Evolutionary conservation across 257 asterid genomes (phyloP).

Genomic region (Capsicum pubescens): DNA sequence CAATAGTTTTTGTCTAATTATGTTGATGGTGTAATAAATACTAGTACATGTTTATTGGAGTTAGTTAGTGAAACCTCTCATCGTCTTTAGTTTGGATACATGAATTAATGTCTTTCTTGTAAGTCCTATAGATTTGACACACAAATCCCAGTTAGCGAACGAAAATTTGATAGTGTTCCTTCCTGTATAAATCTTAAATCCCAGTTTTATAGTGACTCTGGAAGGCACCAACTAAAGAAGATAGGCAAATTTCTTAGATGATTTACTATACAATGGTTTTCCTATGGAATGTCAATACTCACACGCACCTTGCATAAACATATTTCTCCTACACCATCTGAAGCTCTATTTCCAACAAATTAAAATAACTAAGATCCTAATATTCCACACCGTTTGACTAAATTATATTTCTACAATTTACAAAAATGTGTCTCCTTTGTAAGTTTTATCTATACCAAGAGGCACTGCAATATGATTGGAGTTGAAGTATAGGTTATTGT

Average conservation of each 20-base stretch:
- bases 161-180: not conserved
- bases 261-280: not conserved
- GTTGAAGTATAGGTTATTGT: not conserved
- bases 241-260: not conserved
- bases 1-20: not conserved
- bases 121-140: not conserved
- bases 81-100: not conserved
- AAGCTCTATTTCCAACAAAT: not conserved
- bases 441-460: not conserved
- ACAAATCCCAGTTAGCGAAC: not conserved
- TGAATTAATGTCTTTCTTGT: not conserved
- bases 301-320: not conserved
- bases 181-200: not conserved
- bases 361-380: not conserved
- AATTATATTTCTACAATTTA: not conserved
- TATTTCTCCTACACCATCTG: not conserved
- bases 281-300: not conserved
- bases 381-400: not conserved
- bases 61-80: not conserved
- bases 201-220: too few relatives aligned
- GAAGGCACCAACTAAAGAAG: not conserved
- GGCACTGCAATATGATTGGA: not conserved
- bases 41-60: not conserved
- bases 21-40: constrained; percentile 1
- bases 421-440: not conserved